Percentiles rank a stretch among this genome's conserved stretches.
Evolutionary conservation across 2,329 filamentous ascomycete species (phyloP).

Genomic region (Pseudogymnoascus sp.): DNA sequence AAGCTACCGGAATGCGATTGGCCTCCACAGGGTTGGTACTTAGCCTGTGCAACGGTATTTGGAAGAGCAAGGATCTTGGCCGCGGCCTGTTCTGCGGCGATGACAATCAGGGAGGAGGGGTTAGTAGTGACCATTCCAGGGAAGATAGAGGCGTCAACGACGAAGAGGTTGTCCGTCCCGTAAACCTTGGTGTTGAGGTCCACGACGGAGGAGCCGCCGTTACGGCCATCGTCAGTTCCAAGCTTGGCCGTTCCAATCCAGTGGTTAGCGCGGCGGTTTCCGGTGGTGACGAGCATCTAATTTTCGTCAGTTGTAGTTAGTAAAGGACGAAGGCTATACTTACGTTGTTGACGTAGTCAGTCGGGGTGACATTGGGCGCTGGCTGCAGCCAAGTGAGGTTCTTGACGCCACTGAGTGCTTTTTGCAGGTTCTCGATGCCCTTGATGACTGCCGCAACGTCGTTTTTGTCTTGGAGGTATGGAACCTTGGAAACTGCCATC

Average conservation of each 20-base stretch:
- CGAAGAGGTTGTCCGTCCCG: conserved; percentile 59
- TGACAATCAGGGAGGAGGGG: conserved; percentile 56
- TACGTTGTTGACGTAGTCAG: conserved; percentile 46
- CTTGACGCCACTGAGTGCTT: conserved; percentile 43
- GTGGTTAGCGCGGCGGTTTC: conserved; percentile 37
- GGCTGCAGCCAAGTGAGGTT: conserved; percentile 50
- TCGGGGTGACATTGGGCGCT: conserved; percentile 39
- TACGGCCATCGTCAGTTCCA: conserved; percentile 46
- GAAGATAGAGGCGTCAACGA: conserved; percentile 61
- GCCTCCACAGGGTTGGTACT: conserved; percentile 3
- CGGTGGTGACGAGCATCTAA: conserved; percentile 20
- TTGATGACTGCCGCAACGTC: conserved; percentile 55
- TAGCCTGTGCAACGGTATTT: background rate
- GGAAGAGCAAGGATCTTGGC: conserved; percentile 39
- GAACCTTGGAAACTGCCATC: conserved; percentile 50
- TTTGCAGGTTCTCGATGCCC: conserved; percentile 52
- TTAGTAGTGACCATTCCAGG: conserved; percentile 62
- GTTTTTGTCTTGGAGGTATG: conserved; percentile 45
- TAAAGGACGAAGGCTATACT: conserved; percentile 16
- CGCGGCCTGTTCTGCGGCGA: conserved; percentile 53
- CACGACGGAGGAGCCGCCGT: conserved; percentile 49
- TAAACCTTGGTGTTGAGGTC: conserved; percentile 56
- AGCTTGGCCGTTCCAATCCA: conserved; percentile 53
- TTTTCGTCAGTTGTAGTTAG: background rate
- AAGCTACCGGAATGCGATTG: background rate